Percentiles rank a stretch among this genome's conserved stretches.
Conservation (phyloP, 2,329 filamentous ascomycete species). For the Aspergillus unguis region DNA sequence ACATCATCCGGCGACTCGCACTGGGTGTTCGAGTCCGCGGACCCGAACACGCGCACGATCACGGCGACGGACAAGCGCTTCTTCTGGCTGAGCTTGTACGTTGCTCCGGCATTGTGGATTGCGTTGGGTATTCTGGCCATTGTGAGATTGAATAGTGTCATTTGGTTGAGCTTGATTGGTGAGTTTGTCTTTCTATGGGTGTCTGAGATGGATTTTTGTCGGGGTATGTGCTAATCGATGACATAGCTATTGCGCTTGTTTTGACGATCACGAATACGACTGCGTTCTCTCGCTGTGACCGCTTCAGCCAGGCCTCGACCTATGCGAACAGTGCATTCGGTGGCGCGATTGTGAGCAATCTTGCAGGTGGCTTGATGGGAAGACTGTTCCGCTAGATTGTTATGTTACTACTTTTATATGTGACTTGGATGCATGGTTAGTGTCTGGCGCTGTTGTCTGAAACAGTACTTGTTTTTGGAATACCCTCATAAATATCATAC, state of each 20-base stretch:
- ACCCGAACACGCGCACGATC: constrained; percentile 42
- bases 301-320: constrained; percentile 56
- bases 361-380: constrained; percentile 55
- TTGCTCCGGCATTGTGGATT: constrained; percentile 48
- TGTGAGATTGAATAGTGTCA: constrained; percentile 44
- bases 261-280: constrained; percentile 52
- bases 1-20: constrained; percentile 46
- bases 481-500: not conserved
- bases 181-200: constrained; percentile 23
- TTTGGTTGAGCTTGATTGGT: constrained; percentile 53
- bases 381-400: constrained; percentile 48
- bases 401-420: not conserved
- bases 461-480: not conserved
- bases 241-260: constrained; percentile 47
- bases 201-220: not conserved
- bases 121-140: constrained; percentile 48
- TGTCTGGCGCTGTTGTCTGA: not conserved
- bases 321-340: constrained; percentile 55
- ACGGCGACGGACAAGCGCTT: constrained; percentile 51
- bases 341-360: constrained; percentile 53
- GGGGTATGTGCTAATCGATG: not conserved
- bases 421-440: not conserved
- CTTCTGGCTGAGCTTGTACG: constrained; percentile 51
- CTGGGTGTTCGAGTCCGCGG: constrained; percentile 51
- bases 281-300: constrained; percentile 51